Evolutionary conservation across 352 stramenopile species (phyloP).

Genomic region (Globisporangium takayamanum): DNA sequence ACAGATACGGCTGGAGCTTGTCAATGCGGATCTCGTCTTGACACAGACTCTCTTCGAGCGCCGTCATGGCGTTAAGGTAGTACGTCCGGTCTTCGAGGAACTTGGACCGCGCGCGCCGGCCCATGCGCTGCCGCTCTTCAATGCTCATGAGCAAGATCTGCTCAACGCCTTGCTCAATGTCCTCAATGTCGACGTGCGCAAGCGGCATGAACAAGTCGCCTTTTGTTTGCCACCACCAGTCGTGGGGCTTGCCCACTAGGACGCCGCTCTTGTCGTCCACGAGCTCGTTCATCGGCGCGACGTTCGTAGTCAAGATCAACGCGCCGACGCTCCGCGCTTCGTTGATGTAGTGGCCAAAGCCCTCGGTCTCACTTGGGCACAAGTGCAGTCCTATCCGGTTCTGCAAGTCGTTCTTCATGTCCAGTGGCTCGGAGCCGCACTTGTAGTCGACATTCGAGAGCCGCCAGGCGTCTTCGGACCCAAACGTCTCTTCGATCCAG

Average conservation of each 20-base stretch:
- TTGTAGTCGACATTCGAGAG: constrained; percentile 76
- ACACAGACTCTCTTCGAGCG: constrained; percentile 69
- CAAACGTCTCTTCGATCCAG: constrained; percentile 62
- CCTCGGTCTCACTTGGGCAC: constrained; percentile 71
- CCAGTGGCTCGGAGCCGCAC: constrained; percentile 46
- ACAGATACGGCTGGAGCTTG: constrained; percentile 70
- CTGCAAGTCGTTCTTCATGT: constrained; percentile 56
- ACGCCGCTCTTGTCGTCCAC: constrained; percentile 67
- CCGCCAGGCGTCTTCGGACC: constrained; percentile 33
- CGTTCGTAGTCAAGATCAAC: constrained; percentile 71
- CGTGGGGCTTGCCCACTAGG: constrained; percentile 42
- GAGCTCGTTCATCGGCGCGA: constrained; percentile 82
- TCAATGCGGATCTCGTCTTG: constrained; percentile 76
- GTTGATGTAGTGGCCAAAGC: constrained; percentile 85
- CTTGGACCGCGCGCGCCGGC: constrained; percentile 50
- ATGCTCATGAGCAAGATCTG: constrained; percentile 64
- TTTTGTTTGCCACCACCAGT: constrained; percentile 80
- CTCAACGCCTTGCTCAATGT: constrained; percentile 65
- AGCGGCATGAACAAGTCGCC: constrained; percentile 82
- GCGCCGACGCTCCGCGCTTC: constrained; percentile 68
- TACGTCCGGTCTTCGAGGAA: constrained; percentile 77
- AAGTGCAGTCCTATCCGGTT: constrained; percentile 74
- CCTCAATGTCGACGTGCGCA: constrained; percentile 45
- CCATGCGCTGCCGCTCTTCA: constrained; percentile 70
- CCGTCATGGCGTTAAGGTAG: constrained; percentile 76